These are phyloP conservation scores for Hemileccinum impolitum DNA, from an alignment of 768 basidiomycete genomes.

Conservation along the genomic window DNA sequence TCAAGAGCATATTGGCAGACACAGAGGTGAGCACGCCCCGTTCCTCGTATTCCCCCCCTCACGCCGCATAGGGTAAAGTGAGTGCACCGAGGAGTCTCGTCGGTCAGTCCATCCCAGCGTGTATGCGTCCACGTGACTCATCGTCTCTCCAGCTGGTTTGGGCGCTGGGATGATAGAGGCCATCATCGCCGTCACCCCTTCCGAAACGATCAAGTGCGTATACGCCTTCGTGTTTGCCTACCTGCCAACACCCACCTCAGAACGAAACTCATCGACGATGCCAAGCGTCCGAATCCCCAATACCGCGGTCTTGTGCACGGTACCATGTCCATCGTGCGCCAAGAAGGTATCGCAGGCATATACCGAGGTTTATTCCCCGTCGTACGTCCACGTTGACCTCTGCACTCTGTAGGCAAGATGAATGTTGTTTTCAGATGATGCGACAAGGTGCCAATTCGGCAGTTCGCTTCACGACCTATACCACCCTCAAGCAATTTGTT, in stretches of 20 bases:
- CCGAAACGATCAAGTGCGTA: conserved; percentile 95
- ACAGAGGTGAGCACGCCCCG: conserved; percentile 53
- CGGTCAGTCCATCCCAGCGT: conserved; percentile 41
- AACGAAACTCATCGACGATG: conserved; percentile 96
- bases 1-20: conserved; percentile 82
- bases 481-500: conserved; percentile 89
- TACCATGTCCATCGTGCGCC: conserved; percentile 69
- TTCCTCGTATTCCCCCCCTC: neutral
- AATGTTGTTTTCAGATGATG: conserved; percentile 65
- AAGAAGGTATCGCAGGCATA: conserved; percentile 81
- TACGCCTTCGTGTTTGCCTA: neutral
- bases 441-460: conserved; percentile 98
- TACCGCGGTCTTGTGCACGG: conserved; percentile 89
- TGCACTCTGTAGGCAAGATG: neutral
- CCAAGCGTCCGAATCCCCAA: conserved; percentile 78
- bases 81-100: conserved; percentile 80
- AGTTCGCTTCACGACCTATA: conserved; percentile 92
- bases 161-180: conserved; percentile 93
- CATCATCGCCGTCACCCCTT: conserved; percentile 91
- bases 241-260: conserved; percentile 41
- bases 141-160: conserved; percentile 53
- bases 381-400: conserved; percentile 43
- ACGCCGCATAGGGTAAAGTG: conserved; percentile 72
- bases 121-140: conserved; percentile 8
- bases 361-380: conserved; percentile 94